Base-by-base conservation (phyloP, 2,329 filamentous ascomycete species). In the Colletotrichum spaethianum region DNA sequence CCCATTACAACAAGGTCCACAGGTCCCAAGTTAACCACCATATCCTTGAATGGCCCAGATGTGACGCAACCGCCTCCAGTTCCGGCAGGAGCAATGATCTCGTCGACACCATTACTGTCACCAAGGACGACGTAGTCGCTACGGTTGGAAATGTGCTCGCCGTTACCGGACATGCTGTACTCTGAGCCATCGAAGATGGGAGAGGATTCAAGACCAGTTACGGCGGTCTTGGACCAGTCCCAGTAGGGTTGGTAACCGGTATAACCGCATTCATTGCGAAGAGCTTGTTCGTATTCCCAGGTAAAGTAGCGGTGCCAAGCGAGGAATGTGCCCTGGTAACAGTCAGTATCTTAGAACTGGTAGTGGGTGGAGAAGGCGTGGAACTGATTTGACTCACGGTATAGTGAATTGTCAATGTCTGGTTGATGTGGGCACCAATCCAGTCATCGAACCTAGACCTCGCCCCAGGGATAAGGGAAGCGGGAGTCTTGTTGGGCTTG, bases 61-160 rank as follows among this genome's bases (percentile, higher is more conserved):
- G 78, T 81, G 7, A 91, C 81, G 75, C 88, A 90, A 28, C 89
- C 89, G 55, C 89, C 88, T 9, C 89, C 89, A 2, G 80, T 81
- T 8, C 87, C 89, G 0, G 86, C 81, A 0, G 86, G 84, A 12
- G 87, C 75, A 42, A 74, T 74, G 28, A 78, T 42, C 1, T 76
- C 66, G n/a, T 75, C 76, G 11, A 79, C 73, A 1, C 76, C 75
- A 40, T 74, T 82, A 16, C 72, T 73, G 52, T 75, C 73, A 52
- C 75, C 82, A 16, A 79, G 74, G 7, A 77, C 70, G 12, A 78
- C 70, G 46, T 50, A 50, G 26, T 77, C 75, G 7, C 72, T 68
- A n/a, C 77, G 67, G 61, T 77, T 40, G 0, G 76, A 67, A 46
- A 80, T 74, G 65, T 62, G 76, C 40, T 72, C 77, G 9, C 87